Evolutionary conservation across 129 eudicot genomes (phyloP), one percentile per base, ranked within the genome.

Genomic region (Silybum marianum): DNA sequence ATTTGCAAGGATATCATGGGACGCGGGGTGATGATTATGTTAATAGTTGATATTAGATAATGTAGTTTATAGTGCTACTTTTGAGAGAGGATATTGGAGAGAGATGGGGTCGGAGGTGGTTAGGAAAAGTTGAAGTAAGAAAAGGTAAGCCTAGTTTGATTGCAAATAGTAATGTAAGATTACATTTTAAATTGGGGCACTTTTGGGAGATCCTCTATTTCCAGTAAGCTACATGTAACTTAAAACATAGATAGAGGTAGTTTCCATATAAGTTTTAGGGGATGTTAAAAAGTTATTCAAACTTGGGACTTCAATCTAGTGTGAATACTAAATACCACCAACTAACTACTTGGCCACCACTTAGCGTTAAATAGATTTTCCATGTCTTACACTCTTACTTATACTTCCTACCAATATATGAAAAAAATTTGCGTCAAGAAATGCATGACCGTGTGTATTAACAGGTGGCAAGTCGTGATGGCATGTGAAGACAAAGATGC

Each of bases 1-100:
- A 78, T 7, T 28, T 40, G 48, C 75, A 79, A 69, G 16, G 76
- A 79, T 79, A 69, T 48, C 16, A 1, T 32, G 34, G 60, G 26
- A 12, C 22, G 23, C 18, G 16, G 30, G n/a, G 69, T 69, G 68
- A 19, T 46, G 19, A 79, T 79, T 11, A 51, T 71, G 65, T 51
- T 51, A 71, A 13, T 21, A 79, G 60, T 16, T 26, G 28, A 80
- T n/a, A n/a, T n/a, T n/a, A n/a, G n/a, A n/a, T 23, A 16, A 18
- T 22, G 54, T 77, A 80, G 77, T 58, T 30, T 51, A 12, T 51
- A 39, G 34, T 46, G 67, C 10, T 9, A 7, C 62, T 23, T 66
- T 63, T 63, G 39, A 32, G 21, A 23, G 39, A 34, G 24, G 38
- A 22, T 13, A 39, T 10, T 9, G 12, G 30, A 13, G 77, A 48